A percentile compares a stretch with the other conserved stretches of the same genome.
These are phyloP conservation scores for Domatiomyces catenatus DNA, from an alignment of 2,329 filamentous ascomycete genomes.

Conservation along the genomic window DNA sequence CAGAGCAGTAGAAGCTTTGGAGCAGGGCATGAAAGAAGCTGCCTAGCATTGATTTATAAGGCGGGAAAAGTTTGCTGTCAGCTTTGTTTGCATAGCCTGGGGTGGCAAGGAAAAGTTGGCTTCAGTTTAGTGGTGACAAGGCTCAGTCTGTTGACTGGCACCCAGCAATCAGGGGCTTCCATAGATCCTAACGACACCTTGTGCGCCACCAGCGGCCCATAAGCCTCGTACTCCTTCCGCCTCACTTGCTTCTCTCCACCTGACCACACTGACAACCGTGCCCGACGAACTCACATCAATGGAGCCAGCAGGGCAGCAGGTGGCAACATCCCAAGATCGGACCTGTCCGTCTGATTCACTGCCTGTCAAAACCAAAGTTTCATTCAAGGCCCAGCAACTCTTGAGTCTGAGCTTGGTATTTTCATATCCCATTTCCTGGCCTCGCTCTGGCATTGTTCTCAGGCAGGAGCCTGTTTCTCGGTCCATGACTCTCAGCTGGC, in stretches of 20 bases:
- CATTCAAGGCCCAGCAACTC: conserved; percentile 57
- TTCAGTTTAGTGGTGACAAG: background rate
- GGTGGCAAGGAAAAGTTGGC: background rate
- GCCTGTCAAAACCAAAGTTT: conserved; percentile 64
- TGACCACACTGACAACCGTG: conserved; percentile 16
- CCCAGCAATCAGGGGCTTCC: background rate
- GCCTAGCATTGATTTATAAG: background rate
- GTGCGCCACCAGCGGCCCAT: conserved; percentile 15
- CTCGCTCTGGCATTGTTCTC: conserved; percentile 45
- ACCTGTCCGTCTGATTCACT: conserved; percentile 59
- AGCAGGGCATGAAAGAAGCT: conserved; percentile 19
- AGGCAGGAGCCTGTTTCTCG: conserved; percentile 57
- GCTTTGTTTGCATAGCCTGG: background rate
- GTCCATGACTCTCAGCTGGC: conserved; percentile 66
- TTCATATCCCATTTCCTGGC: conserved; percentile 26
- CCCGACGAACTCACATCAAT: conserved; percentile 11
- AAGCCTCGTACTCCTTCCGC: conserved; percentile 9
- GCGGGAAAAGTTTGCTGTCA: background rate
- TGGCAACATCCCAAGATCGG: conserved; percentile 73
- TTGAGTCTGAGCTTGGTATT: conserved; percentile 63
- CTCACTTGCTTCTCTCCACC: conserved; percentile 14
- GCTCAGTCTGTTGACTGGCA: background rate
- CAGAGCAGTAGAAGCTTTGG: conserved; percentile 57
- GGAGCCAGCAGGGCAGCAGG: conserved; percentile 36
- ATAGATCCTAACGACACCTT: conserved; percentile 16